Percentiles rank a stretch among this genome's conserved stretches.
Evolutionary conservation across 129 eudicot species (phyloP).

Genomic region (Flaveria bidentis): DNA sequence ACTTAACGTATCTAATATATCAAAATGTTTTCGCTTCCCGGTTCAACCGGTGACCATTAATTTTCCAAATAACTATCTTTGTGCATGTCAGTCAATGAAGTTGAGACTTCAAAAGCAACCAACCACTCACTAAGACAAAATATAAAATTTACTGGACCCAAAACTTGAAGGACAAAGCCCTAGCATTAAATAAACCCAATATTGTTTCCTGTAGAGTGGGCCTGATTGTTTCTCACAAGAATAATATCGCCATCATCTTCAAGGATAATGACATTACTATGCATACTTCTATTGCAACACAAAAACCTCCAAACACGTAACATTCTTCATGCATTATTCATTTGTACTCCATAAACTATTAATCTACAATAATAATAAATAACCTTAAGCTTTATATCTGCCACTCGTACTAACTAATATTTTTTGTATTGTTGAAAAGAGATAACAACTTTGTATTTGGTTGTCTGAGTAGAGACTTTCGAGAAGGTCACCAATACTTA

Average conservation of each 20-base stretch:
- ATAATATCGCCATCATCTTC: constrained; percentile 38
- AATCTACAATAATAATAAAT: background rate
- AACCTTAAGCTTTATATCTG: background rate
- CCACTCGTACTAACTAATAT: background rate
- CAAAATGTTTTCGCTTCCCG: background rate
- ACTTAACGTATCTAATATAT: background rate
- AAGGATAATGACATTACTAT: constrained; percentile 40
- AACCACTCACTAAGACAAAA: constrained; percentile 35
- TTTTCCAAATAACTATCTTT: background rate
- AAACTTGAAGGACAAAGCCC: constrained; percentile 14
- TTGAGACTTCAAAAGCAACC: constrained; percentile 35
- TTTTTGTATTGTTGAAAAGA: background rate
- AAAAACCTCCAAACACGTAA: constrained; percentile 23
- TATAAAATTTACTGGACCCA: constrained; percentile 31
- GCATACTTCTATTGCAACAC: constrained; percentile 37
- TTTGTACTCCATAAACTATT: background rate
- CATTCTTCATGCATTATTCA: constrained; percentile 26
- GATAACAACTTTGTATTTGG: background rate
- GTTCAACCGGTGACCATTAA: background rate
- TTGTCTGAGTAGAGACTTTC: background rate
- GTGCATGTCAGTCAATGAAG: constrained; percentile 30
- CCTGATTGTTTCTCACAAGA: constrained; percentile 30
- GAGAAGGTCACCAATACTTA: background rate
- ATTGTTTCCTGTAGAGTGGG: constrained; percentile 25
- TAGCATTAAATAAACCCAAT: constrained; percentile 25